Base-by-base conservation (phyloP, 2,329 filamentous ascomycete species). In the Aplosporella prunicola region DNA sequence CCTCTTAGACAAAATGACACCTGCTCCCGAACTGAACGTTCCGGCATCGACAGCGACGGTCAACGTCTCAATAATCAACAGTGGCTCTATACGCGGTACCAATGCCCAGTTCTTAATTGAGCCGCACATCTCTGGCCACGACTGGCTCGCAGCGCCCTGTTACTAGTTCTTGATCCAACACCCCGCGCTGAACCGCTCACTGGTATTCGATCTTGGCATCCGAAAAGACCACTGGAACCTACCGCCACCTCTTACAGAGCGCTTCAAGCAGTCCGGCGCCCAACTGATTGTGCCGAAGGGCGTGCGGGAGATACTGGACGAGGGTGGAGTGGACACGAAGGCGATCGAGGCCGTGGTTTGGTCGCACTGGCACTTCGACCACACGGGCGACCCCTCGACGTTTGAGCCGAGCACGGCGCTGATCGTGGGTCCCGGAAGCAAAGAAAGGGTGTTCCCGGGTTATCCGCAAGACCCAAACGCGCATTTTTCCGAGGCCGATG, bases 371-470 rank as follows among this genome's bases (percentile, higher is more conserved):
- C 53, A 68, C 43, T 68, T 59, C 50, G 71, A 76, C 46, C 72
- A 76, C 39, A 66, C 63, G 7, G 73, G 72, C 0, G 65, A 74
- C 38, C 57, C 63, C 0, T 60, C 62, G 0, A 54, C 50, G 0
- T 76, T 76, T 32, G 67, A 69, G 1, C 1, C 45, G 0, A 52
- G 45, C 1, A 71, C 69, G 1, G 58, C 65, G 7, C 46, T 76
- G 0, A 46, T 75, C 20, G 69, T 74, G 3, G 73, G 72, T 0
- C 65, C 71, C 0, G 71, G 71, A 0, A 68, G 74, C 49, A 67
- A 63, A 32, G 42, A 60, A 2, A 50, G 51, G 0, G 62, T 67
- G 45, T 46, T 66, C 3, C 71, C 71, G 0, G 69, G 66, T 1
- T 69, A 60, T 32, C 72, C 71, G 2, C 38, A 48, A 8, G 47